Conservation (phyloP, 2,329 filamentous ascomycete genomes). For the Septoria petroselini region DNA sequence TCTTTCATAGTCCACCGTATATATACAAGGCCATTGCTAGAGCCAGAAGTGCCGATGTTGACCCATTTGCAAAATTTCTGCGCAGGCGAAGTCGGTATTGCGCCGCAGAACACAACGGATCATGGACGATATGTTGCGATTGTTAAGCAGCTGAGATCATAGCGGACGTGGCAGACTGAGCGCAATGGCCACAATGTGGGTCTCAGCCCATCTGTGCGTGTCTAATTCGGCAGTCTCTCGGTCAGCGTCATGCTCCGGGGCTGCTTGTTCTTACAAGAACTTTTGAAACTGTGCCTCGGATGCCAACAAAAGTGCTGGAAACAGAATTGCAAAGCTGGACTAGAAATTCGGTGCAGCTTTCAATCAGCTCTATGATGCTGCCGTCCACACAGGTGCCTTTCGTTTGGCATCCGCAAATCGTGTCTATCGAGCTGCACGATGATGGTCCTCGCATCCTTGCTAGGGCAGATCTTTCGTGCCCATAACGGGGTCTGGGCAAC, state of each 20-base stretch:
- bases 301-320: neutral
- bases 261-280: neutral
- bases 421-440: neutral
- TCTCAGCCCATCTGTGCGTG: constrained; percentile 13
- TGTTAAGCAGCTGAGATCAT: constrained; percentile 19
- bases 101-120: neutral
- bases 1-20: too few species aligned
- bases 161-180: constrained; percentile 7
- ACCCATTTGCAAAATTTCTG: constrained; percentile 16
- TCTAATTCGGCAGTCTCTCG: constrained; percentile 16
- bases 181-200: constrained; percentile 1
- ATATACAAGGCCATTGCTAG: neutral
- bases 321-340: neutral
- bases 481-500: neutral
- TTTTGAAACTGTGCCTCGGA: neutral
- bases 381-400: too few species aligned
- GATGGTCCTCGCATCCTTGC: neutral
- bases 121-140: constrained; percentile 10
- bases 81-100: constrained; percentile 4
- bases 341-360: neutral
- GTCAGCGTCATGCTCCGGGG: constrained; percentile 7
- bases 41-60: constrained; percentile 6
- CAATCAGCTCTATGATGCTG: too few species aligned
- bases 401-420: too few species aligned
- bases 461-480: neutral